A percentile compares a stretch with the other conserved stretches of the same genome.
These are phyloP conservation scores for Saccharomycopsis guyanensis DNA, from an alignment of 805 yeast species.

Conservation along the genomic window DNA sequence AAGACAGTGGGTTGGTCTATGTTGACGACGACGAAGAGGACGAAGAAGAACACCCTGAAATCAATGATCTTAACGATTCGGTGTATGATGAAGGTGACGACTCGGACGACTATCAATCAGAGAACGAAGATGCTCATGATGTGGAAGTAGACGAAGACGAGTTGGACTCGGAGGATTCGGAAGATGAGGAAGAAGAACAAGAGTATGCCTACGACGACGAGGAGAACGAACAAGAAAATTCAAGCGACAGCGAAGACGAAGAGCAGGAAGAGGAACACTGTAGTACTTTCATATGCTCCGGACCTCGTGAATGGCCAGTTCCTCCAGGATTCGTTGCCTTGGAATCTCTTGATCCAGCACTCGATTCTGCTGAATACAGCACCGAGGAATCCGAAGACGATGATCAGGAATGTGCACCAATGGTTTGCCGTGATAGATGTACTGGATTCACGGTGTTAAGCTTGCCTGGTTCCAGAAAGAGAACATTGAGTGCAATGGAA, in stretches of 20 bases:
- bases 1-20: background rate
- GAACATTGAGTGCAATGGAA: slow-evolving; percentile 3
- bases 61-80: background rate
- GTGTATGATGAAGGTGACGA: background rate
- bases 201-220: slow-evolving; percentile 10
- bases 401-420: too few species aligned
- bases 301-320: too few species aligned
- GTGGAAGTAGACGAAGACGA: slow-evolving; percentile 22
- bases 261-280: background rate
- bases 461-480: too few species aligned
- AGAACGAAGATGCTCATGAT: slow-evolving; percentile 22
- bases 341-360: too few species aligned
- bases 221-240: too few species aligned
- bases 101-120: slow-evolving; percentile 21
- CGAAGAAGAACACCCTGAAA: background rate
- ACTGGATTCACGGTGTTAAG: too few species aligned
- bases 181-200: slow-evolving; percentile 22
- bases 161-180: slow-evolving; percentile 18
- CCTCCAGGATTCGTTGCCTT: too few species aligned
- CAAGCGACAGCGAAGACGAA: slow-evolving; percentile 2
- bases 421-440: too few species aligned
- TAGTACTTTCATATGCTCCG: too few species aligned
- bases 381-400: background rate
- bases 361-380: background rate
- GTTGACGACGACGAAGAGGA: background rate